Conservation (phyloP, 345 rosid genomes). For the Eucalyptus cladocalyx region DNA sequence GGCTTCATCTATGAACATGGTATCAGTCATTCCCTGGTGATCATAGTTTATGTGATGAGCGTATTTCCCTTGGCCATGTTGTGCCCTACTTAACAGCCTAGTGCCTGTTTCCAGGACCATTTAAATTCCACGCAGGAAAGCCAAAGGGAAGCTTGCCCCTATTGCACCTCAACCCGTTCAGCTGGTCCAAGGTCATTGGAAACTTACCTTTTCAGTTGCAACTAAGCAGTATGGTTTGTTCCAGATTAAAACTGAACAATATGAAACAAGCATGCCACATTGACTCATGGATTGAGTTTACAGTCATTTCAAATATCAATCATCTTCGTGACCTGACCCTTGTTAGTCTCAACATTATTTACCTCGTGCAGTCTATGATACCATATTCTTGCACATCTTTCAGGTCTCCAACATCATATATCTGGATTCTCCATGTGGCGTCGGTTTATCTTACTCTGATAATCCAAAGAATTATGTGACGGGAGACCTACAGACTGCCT, state of each 20-base stretch:
- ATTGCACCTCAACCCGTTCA: conserved; percentile 7
- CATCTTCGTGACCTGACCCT: neutral
- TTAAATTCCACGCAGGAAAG: conserved; percentile 1
- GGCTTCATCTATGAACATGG: conserved; percentile 23
- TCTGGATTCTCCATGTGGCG: conserved; percentile 55
- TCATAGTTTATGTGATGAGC: neutral
- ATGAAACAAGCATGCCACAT: neutral
- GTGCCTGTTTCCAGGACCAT: conserved; percentile 3
- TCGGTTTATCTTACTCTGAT: conserved; percentile 36
- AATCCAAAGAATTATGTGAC: conserved; percentile 10
- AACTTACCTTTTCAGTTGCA: neutral
- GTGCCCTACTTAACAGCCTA: neutral
- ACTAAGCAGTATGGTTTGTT: neutral
- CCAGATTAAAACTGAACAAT: neutral
- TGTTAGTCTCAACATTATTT: neutral
- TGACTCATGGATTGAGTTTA: neutral
- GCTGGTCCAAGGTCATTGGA: conserved; percentile 9
- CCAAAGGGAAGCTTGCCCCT: neutral
- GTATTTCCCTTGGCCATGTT: neutral
- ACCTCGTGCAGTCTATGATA: neutral
- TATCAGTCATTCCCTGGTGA: neutral
- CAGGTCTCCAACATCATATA: conserved; percentile 49
- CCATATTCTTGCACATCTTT: neutral
- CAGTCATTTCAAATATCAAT: neutral
- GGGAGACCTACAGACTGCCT: conserved; percentile 29